A percentile compares a stretch with the other conserved stretches of the same genome.
These are phyloP conservation scores for Arachis hypogaea DNA, from an alignment of 306 rosid species.

Conservation along the genomic window DNA sequence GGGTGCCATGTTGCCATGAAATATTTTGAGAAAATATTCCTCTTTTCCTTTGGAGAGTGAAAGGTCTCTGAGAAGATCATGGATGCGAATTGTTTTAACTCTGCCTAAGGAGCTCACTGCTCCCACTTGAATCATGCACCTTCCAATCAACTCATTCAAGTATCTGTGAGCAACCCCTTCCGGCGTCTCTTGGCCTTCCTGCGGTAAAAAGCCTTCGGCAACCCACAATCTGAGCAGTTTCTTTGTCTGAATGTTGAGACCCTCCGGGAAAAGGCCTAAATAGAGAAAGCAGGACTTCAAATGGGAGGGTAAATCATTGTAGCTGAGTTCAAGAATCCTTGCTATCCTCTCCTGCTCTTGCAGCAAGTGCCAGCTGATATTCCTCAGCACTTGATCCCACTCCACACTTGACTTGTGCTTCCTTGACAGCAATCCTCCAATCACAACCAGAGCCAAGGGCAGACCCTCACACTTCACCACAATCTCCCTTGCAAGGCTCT, in stretches of 20 bases:
- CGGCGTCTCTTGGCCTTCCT: slow-evolving; percentile 47
- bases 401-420: slow-evolving; percentile 45
- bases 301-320: slow-evolving; percentile 50
- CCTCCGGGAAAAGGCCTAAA: slow-evolving; percentile 51
- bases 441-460: slow-evolving; percentile 56
- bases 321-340: slow-evolving; percentile 49
- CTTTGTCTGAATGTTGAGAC: slow-evolving; percentile 41
- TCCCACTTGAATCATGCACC: slow-evolving; percentile 57
- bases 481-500: slow-evolving; percentile 45
- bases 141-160: slow-evolving; percentile 51
- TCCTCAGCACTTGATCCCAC: slow-evolving; percentile 41
- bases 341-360: slow-evolving; percentile 44
- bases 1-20: slow-evolving; percentile 35
- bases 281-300: slow-evolving; percentile 53
- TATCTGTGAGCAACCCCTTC: slow-evolving; percentile 50
- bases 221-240: slow-evolving; percentile 50
- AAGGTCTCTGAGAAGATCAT: slow-evolving; percentile 52
- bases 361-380: slow-evolving; percentile 46
- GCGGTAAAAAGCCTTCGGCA: slow-evolving; percentile 54
- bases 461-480: slow-evolving; percentile 49
- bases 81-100: slow-evolving; percentile 51
- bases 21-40: slow-evolving; percentile 42
- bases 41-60: slow-evolving; percentile 46
- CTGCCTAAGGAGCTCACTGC: slow-evolving; percentile 50
- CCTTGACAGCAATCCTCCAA: slow-evolving; percentile 54